phyloP scores from a whole-genome alignment of 768 basidiomycete genomes.

The Phaffia australis region DNA sequence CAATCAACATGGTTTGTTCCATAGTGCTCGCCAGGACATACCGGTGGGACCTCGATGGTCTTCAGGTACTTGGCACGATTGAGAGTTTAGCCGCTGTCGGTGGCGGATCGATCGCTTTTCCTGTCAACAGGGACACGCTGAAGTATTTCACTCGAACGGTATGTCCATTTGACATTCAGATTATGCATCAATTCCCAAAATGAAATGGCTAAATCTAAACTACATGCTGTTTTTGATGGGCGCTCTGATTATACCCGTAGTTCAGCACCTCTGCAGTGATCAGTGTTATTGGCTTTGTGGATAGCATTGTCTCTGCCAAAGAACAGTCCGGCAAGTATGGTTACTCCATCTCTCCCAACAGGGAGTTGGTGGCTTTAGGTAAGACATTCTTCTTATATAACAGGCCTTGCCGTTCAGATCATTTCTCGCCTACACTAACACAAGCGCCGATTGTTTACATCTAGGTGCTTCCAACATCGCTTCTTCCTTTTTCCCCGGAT shows the following conservation, averaged over 20 bases:
- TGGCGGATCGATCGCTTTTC: slow-evolving; percentile 46
- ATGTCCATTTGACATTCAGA: slow-evolving; percentile 7
- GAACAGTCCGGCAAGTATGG: slow-evolving; percentile 77
- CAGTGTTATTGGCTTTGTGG: slow-evolving; percentile 54
- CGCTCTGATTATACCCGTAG: not conserved
- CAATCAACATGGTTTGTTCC: slow-evolving; percentile 4
- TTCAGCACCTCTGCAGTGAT: slow-evolving; percentile 48
- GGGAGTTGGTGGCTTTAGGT: slow-evolving; percentile 85
- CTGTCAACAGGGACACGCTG: slow-evolving; percentile 51
- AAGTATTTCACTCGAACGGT: slow-evolving; percentile 59
- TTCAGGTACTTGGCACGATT: slow-evolving; percentile 73
- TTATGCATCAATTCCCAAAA: too few species aligned
- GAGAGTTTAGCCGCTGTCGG: slow-evolving; percentile 32
- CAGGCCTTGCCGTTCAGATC: slow-evolving; percentile 10
- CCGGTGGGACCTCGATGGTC: slow-evolving; percentile 64
- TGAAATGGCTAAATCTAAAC: too few species aligned
- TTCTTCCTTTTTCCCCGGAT: slow-evolving; percentile 72
- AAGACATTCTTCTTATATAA: not conserved
- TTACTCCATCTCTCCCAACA: slow-evolving; percentile 81
- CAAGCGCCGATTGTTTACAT: not conserved
- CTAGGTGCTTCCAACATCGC: slow-evolving; percentile 62
- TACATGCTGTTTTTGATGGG: not conserved
- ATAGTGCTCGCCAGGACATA: slow-evolving; percentile 60
- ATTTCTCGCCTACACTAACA: slow-evolving; percentile 22
- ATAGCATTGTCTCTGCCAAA: slow-evolving; percentile 74